Percentiles rank a stretch among this genome's conserved stretches.
These are phyloP conservation scores for Podosphaera fusca DNA, from an alignment of 2,329 filamentous ascomycete species.

Conservation along the genomic window DNA sequence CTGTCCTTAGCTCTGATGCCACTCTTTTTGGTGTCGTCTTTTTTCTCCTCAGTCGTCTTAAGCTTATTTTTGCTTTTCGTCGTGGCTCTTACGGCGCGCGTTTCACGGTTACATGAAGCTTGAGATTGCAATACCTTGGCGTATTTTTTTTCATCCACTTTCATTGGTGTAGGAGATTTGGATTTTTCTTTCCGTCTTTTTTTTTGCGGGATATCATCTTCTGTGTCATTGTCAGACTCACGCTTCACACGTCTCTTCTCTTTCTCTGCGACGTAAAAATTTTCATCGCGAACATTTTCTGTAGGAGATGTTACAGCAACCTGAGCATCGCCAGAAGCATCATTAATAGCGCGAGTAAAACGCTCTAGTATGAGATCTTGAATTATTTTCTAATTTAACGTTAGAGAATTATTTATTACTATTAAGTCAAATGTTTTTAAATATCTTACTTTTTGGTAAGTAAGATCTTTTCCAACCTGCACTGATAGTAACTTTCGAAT, in stretches of 20 bases:
- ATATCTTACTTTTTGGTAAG: slow-evolving; percentile 17
- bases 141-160: slow-evolving; percentile 65
- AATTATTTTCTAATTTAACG: slow-evolving; percentile 21
- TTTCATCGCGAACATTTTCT: not conserved
- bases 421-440: not conserved
- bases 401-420: not conserved
- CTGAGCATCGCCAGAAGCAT: not conserved
- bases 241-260: not conserved
- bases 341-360: slow-evolving; percentile 23
- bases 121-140: slow-evolving; percentile 81
- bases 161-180: slow-evolving; percentile 16
- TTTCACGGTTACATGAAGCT: slow-evolving; percentile 63
- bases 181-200: slow-evolving; percentile 37
- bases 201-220: slow-evolving; percentile 18
- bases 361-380: slow-evolving; percentile 30
- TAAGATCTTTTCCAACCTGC: slow-evolving; percentile 16
- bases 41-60: slow-evolving; percentile 1
- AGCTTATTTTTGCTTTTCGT: slow-evolving; percentile 19
- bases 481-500: slow-evolving; percentile 17
- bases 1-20: slow-evolving; percentile 50
- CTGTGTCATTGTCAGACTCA: slow-evolving; percentile 8
- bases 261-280: not conserved
- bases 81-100: slow-evolving; percentile 52
- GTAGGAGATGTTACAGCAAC: not conserved
- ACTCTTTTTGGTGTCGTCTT: slow-evolving; percentile 47